Conservation (phyloP, 2,329 filamentous ascomycete species). For the Corinectria fuckeliana region DNA sequence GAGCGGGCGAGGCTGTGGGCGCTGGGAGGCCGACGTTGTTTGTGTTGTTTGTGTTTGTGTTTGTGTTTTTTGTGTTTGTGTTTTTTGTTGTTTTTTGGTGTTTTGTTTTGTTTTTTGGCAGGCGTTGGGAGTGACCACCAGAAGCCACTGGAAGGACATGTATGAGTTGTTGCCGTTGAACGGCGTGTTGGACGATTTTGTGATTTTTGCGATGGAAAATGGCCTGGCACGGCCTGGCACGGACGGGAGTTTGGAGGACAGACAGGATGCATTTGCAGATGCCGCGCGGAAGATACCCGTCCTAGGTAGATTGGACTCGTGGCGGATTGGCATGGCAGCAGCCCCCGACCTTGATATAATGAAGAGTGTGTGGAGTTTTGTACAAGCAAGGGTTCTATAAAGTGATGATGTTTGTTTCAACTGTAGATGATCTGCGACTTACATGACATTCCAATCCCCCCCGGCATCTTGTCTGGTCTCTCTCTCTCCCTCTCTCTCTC, state of each 20-base stretch:
- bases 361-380: background rate
- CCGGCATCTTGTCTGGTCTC: too few species aligned
- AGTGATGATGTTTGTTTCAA: background rate
- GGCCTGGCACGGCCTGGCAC: too few species aligned
- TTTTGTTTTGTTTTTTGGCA: conserved; percentile 8
- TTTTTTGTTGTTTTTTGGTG: background rate
- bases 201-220: background rate
- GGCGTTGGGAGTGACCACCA: conserved; percentile 27
- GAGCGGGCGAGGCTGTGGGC: conserved; percentile 9
- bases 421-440: background rate
- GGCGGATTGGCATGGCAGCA: background rate
- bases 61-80: background rate
- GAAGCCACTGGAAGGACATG: conserved; percentile 25
- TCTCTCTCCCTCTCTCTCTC: background rate
- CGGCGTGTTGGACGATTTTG: conserved; percentile 7
- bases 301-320: background rate
- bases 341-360: background rate
- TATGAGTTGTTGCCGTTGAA: conserved; percentile 4
- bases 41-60: background rate
- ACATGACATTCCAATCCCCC: too few species aligned
- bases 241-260: background rate
- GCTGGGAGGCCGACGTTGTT: background rate
- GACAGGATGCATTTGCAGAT: background rate
- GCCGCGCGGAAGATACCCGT: background rate
- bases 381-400: background rate